phyloP scores from a whole-genome alignment of 805 yeast genomes.

The Metschnikowia cubensis region DNA sequence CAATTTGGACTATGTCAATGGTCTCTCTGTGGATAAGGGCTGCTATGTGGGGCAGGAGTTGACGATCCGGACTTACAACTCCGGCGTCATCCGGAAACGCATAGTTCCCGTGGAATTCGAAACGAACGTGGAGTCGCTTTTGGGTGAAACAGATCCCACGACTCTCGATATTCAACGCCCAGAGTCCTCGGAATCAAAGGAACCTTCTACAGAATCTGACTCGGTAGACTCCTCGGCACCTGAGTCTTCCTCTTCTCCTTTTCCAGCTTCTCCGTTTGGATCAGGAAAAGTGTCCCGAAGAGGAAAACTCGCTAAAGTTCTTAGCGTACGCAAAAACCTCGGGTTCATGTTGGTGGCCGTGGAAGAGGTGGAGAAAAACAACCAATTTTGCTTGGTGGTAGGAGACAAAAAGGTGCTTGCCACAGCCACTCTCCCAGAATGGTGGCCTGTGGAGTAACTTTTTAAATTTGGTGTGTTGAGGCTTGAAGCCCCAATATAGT shows the following conservation, averaged over 20 bases:
- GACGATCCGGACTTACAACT: conserved; percentile 80
- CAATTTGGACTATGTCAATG: conserved; percentile 76
- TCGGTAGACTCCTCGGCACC: not conserved
- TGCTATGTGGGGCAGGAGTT: conserved; percentile 97
- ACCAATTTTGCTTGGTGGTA: conserved; percentile 28
- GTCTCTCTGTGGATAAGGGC: conserved; percentile 84
- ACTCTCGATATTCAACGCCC: conserved; percentile 14
- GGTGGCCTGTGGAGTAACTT: conserved; percentile 58
- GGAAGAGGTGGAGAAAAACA: conserved; percentile 43
- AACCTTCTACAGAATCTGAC: not conserved
- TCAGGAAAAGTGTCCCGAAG: conserved; percentile 20
- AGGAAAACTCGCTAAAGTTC: conserved; percentile 43
- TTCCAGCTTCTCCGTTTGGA: conserved; percentile 16
- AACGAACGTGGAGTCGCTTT: conserved; percentile 9
- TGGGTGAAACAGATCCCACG: conserved; percentile 9
- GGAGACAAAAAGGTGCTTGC: conserved; percentile 37
- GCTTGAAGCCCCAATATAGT: too few relatives aligned
- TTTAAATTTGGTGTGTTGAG: not conserved
- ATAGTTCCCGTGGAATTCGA: conserved; percentile 59
- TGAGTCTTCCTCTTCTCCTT: not conserved
- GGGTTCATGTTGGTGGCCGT: conserved; percentile 62
- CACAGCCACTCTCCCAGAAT: conserved; percentile 57
- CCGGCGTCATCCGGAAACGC: conserved; percentile 80
- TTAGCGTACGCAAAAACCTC: conserved; percentile 51
- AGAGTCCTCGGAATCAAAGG: too few relatives aligned